A percentile compares a stretch with the other conserved stretches of the same genome.
phyloP scores from a whole-genome alignment of 2,329 filamentous ascomycete species.

The Kalaharituber pfeilii region DNA sequence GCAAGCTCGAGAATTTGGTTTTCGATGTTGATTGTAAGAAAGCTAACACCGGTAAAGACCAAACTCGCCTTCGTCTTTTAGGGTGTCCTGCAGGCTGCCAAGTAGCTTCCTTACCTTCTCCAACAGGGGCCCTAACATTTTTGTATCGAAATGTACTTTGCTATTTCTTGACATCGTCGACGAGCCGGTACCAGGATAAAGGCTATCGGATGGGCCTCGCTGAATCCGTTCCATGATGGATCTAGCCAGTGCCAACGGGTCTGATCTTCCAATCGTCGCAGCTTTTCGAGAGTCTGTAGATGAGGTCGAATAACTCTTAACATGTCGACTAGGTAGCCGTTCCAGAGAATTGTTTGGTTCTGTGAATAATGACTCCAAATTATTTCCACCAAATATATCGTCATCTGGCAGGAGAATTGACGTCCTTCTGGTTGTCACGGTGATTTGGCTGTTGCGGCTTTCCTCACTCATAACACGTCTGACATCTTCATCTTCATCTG shows the following conservation, averaged over 20 bases:
- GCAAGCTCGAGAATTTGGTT: neutral
- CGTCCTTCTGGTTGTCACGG: conserved; percentile 11
- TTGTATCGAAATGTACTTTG: conserved; percentile 21
- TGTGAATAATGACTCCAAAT: conserved; percentile 8
- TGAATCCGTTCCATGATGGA: conserved; percentile 19
- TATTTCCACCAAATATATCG: conserved; percentile 21
- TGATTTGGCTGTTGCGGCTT: conserved; percentile 14
- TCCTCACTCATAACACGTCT: conserved; percentile 10
- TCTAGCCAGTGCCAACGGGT: conserved; percentile 17
- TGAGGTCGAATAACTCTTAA: neutral
- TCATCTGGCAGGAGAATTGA: conserved; percentile 22
- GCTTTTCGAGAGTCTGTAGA: conserved; percentile 10
- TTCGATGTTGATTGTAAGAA: no score
- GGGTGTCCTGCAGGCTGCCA: neutral
- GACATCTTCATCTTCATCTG: conserved; percentile 3
- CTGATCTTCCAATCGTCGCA: conserved; percentile 12
- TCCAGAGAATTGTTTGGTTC: neutral
- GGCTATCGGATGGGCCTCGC: conserved; percentile 4
- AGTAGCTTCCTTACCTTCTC: neutral
- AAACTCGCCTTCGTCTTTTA: neutral
- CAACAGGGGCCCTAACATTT: conserved; percentile 15
- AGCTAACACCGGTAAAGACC: no score
- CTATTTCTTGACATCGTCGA: conserved; percentile 6
- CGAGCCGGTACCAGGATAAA: conserved; percentile 4
- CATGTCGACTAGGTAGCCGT: neutral